phyloP scores from a whole-genome alignment of 495 filamentous ascomycete genomes.

The Hypoxylon lienhwacheense region DNA sequence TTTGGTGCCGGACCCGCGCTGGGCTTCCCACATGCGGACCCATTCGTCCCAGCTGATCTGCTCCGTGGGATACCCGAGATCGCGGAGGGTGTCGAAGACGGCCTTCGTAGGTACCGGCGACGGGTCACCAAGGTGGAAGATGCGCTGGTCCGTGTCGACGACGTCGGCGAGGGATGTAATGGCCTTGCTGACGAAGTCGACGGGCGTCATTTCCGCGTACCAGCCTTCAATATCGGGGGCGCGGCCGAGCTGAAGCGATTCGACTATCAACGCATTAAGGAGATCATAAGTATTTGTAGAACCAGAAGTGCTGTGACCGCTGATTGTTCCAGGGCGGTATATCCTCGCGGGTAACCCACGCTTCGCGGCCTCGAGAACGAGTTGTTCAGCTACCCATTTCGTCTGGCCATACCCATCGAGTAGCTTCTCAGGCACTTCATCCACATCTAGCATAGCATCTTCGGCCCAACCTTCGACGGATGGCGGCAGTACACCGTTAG shows the following conservation, averaged over 20 bases:
- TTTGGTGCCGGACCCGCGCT: constrained; percentile 56
- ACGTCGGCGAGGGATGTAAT: constrained; percentile 63
- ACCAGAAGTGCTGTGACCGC: constrained; percentile 63
- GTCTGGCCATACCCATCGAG: constrained; percentile 66
- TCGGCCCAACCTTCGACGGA: constrained; percentile 63
- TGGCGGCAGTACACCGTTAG: constrained; percentile 66
- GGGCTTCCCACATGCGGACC: constrained; percentile 63
- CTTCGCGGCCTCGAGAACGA: constrained; percentile 62
- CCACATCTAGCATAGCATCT: constrained; percentile 57
- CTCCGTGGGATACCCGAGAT: constrained; percentile 65
- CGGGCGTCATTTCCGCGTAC: constrained; percentile 72
- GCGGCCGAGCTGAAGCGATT: constrained; percentile 64
- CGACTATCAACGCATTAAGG: constrained; percentile 65
- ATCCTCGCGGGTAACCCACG: constrained; percentile 63
- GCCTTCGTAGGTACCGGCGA: constrained; percentile 57
- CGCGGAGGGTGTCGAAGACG: constrained; percentile 58
- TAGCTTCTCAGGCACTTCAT: constrained; percentile 61
- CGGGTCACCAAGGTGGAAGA: constrained; percentile 70
- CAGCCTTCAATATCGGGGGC: constrained; percentile 65
- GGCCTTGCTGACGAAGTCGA: constrained; percentile 67
- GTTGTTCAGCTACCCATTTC: constrained; percentile 69
- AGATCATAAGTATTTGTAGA: constrained; percentile 71
- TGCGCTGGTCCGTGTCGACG: constrained; percentile 52
- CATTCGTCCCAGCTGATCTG: constrained; percentile 63
- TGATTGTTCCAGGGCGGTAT: constrained; percentile 65